Evolutionary conservation across 108 stramenopile species (phyloP).

Genomic region (Nitzschia sp.): DNA sequence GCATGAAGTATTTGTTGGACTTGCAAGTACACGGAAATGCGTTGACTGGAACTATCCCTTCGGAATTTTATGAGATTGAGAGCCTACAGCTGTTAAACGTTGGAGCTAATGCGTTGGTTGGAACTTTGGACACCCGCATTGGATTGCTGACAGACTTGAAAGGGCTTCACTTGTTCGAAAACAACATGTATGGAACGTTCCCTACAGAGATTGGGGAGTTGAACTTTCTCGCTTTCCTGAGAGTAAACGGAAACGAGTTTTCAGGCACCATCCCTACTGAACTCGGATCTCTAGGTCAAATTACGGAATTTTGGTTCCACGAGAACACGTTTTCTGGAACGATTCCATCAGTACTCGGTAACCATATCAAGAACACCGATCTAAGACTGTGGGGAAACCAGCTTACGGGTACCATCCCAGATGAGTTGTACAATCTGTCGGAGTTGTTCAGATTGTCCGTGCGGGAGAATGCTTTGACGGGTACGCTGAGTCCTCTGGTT

Average conservation of each 20-base stretch:
- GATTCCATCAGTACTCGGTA: constrained; percentile 36
- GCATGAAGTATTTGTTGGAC: constrained; percentile 30
- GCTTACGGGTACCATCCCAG: constrained; percentile 27
- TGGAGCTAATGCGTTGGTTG: constrained; percentile 41
- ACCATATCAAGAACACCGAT: constrained; percentile 18
- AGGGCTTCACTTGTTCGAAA: constrained; percentile 43
- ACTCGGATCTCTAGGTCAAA: constrained; percentile 4
- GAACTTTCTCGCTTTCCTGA: constrained; percentile 11
- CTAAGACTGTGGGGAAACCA: constrained; percentile 35
- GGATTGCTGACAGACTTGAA: constrained; percentile 40
- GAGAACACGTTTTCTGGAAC: constrained; percentile 32
- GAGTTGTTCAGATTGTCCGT: constrained; percentile 8
- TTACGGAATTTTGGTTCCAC: constrained; percentile 22
- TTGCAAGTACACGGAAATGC: constrained; percentile 50
- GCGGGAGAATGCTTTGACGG: constrained; percentile 13
- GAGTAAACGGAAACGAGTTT: constrained; percentile 17
- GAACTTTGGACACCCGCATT: constrained; percentile 46
- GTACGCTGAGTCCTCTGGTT: constrained; percentile 18
- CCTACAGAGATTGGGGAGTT: constrained; percentile 38
- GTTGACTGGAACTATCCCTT: constrained; percentile 46
- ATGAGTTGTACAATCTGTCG: constrained; percentile 14
- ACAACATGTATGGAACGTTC: constrained; percentile 27
- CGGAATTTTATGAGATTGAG: constrained; percentile 5
- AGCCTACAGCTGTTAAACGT: constrained; percentile 14
- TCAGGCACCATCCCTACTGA: constrained; percentile 30